phyloP scores from a whole-genome alignment of 768 basidiomycete species.

The Leccinum truebloodii region DNA sequence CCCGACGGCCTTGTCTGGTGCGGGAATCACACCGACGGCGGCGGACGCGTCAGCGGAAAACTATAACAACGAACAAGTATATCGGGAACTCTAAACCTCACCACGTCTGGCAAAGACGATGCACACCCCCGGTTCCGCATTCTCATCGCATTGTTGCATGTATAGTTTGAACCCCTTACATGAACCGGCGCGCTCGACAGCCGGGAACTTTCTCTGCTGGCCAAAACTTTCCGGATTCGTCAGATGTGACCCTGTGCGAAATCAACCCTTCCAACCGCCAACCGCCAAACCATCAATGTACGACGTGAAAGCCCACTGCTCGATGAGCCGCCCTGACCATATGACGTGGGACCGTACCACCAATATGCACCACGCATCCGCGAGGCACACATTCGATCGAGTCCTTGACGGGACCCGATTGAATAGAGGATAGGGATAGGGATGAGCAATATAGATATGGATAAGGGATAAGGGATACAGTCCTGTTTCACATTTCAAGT shows the following conservation, averaged over 20 bases:
- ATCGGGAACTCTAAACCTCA: neutral
- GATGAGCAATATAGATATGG: neutral
- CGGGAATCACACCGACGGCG: neutral
- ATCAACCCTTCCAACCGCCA: neutral
- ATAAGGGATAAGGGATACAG: neutral
- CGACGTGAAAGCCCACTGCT: neutral
- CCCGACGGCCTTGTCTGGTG: neutral
- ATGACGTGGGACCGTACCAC: neutral
- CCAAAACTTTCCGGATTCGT: neutral
- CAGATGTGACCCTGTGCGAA: neutral
- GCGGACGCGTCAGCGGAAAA: neutral
- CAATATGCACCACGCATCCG: neutral
- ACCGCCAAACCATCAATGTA: neutral
- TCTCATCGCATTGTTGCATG: neutral
- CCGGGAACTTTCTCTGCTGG: neutral
- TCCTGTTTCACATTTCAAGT: neutral
- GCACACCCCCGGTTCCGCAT: neutral
- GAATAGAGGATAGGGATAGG: neutral
- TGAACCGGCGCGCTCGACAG: neutral
- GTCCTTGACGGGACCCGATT: neutral
- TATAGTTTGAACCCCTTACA: neutral
- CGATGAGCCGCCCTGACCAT: neutral
- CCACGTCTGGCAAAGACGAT: neutral
- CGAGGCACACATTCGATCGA: neutral
- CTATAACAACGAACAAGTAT: neutral